Base-by-base conservation (phyloP, 1,139 yeast species). In the Magnusiomyces ingens region DNA sequence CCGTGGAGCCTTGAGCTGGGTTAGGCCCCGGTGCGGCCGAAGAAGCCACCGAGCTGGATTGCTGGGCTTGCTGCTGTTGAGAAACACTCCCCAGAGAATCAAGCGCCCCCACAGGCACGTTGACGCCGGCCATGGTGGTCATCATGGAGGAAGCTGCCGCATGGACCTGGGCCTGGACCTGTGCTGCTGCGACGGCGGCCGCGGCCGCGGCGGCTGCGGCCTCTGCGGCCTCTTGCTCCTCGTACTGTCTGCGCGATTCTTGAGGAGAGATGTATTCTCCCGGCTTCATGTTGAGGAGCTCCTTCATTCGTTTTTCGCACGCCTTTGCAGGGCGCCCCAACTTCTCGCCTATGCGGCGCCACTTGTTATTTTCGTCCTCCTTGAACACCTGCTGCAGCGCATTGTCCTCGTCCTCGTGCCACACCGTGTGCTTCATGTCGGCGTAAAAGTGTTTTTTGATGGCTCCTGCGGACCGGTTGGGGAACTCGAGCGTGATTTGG, bases 401-500 rank as follows among this genome's bases (percentile, higher is more conserved):
- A 15, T 57, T 52, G 45, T 65, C 69, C 26, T 65, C 69, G 11
- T 63, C 64, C 22, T 61, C 62, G 18, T 55, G 57, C 69, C 69
- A 65, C 8, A 59, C 57, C 2, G 60, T 59, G 50, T 64, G 64
- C 55, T 65, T 65, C 69, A 65, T 65, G 52, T 65, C 68, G 12
- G 69, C 69, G 53, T 65, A 65, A 48, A 60, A 65, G 51, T 65
- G 69, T 60, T 65, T 65, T 48, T 65, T 65, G 52, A 65, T 65
- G 12, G 69, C 69, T 10, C 68, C 68, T 2, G 69, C 67, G 2
- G 66, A 60, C 18, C 69, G 61, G 42, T 65, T 62, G 10, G 68
- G 69, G 48, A 65, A 65, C 44, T 60, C 64, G 13, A 56, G 53
- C 10, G 65, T 63, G 45, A 65, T 65, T 12, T 61, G 60, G 17